Evolutionary conservation across 2,329 filamentous ascomycete species (phyloP), one percentile per base, ranked within the genome.

Genomic region (Colletotrichum caudatum): DNA sequence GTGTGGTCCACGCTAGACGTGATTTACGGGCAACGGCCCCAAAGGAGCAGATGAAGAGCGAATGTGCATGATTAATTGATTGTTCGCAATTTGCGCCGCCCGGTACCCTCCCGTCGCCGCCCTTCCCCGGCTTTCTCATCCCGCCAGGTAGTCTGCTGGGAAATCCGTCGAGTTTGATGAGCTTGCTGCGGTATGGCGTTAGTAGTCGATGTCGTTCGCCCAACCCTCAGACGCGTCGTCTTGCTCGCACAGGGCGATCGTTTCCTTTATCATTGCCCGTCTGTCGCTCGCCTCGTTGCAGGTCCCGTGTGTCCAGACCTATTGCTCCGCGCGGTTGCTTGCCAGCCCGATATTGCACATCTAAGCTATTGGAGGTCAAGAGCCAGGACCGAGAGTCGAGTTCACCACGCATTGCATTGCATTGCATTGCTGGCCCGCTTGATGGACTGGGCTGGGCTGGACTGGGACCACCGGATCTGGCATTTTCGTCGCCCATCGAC

Each of bases 171-270:
- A 50, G 39, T 69, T 60, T 71, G 39, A 60, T 33, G 59, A 64
- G 54, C 18, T 37, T 60, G 65, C 59, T 60, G 65, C 48, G 29
- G 59, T 60, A 71, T 71, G 65, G 69, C 69, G 69, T 65, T 54
- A 57, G 65, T 54, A 60, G 65, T 59, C 65, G 50, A 37, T 50
- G 35, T 56, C 9, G 60, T 5, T 61, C 16, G 33, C 44, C 29
- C 44, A 18, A 44, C 29, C 23, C 54, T 20, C 16, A 9, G 37
- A 41, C 46, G 35, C 5, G 54, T 57, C 5, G 54, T 57, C 60
- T 39, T 18, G 26, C 35, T 60, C 18, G 44, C 37, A 50, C 62
- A 48, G 39, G 39, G 46, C 41, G 53, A 53, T 61, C 29, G 20
- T 18, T 33, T 20, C 58, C 14, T 53, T 60, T 44, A 48, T 8